A percentile compares a stretch with the other conserved stretches of the same genome.
Evolutionary conservation across 2,329 filamentous ascomycete species (phyloP).

Genomic region (Sporothrix pseudoabietina): DNA sequence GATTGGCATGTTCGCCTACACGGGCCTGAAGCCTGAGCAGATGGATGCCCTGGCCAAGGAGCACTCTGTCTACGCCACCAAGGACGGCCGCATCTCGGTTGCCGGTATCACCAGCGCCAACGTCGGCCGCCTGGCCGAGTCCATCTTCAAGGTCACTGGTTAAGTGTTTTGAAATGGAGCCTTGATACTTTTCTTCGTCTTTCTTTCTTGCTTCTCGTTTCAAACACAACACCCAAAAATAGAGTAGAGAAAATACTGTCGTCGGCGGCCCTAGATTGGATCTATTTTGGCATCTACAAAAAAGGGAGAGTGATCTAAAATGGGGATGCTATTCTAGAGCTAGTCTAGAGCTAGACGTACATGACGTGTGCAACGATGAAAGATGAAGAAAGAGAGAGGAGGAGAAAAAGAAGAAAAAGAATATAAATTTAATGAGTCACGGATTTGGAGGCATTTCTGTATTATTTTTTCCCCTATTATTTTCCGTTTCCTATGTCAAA

Average conservation of each 20-base stretch:
- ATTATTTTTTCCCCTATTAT: neutral
- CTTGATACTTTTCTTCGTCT: neutral
- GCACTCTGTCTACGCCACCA: conserved; percentile 96
- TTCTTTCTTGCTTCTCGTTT: neutral
- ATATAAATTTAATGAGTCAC: conserved; percentile 1
- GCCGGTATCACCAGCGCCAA: conserved; percentile 81
- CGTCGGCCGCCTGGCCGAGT: conserved; percentile 77
- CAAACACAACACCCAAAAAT: neutral
- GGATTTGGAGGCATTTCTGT: conserved; percentile 14
- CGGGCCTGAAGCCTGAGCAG: conserved; percentile 84
- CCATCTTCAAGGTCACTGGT: conserved; percentile 82
- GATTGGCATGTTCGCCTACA: conserved; percentile 99
- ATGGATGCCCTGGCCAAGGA: conserved; percentile 92
- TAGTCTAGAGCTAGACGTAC: conserved; percentile 20
- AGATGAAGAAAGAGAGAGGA: neutral
- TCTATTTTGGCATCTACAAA: conserved; percentile 10
- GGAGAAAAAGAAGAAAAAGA: neutral
- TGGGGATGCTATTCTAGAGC: neutral
- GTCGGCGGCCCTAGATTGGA: conserved; percentile 15
- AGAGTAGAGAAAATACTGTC: neutral
- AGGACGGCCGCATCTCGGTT: conserved; percentile 84
- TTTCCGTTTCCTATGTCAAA: neutral
- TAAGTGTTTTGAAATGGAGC: conserved; percentile 36
- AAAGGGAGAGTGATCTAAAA: neutral
- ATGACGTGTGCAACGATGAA: neutral